These are phyloP conservation scores for Aspergillus piperis DNA, from an alignment of 2,329 filamentous ascomycete species.

Conservation along the genomic window DNA sequence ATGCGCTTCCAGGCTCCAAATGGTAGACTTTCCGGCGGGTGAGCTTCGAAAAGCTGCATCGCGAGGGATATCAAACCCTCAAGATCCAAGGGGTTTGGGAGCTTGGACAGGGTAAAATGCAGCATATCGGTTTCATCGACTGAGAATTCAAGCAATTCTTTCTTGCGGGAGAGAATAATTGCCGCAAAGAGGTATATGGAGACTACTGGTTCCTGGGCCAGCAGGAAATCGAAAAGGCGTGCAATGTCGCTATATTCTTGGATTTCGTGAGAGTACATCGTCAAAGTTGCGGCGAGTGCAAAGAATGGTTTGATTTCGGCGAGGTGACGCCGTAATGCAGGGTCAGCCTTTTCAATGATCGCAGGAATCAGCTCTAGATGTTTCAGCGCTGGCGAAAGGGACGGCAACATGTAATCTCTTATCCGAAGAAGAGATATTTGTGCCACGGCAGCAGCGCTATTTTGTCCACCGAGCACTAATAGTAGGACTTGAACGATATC, in stretches of 20 bases:
- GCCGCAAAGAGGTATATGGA: constrained; percentile 89
- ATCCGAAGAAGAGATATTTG: constrained; percentile 89
- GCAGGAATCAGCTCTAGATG: constrained; percentile 87
- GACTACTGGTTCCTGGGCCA: constrained; percentile 84
- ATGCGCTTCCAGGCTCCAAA: constrained; percentile 68
- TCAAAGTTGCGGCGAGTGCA: constrained; percentile 87
- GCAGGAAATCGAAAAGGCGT: constrained; percentile 86
- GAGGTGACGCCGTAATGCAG: constrained; percentile 72
- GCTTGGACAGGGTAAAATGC: constrained; percentile 81
- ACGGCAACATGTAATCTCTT: constrained; percentile 96
- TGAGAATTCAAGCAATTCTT: constrained; percentile 82
- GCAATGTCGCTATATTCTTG: constrained; percentile 86
- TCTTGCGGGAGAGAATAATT: constrained; percentile 76
- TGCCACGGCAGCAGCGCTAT: constrained; percentile 65
- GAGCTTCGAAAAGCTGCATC: constrained; percentile 60
- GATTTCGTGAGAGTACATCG: constrained; percentile 95
- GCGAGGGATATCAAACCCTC: constrained; percentile 73
- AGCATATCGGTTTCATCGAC: constrained; percentile 88
- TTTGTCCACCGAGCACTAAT: constrained; percentile 70
- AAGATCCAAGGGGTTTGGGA: constrained; percentile 78
- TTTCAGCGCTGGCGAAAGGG: constrained; percentile 73
- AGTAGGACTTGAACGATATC: constrained; percentile 97
- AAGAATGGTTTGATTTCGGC: constrained; percentile 82
- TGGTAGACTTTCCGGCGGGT: constrained; percentile 72
- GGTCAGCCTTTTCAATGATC: constrained; percentile 73